phyloP scores from a whole-genome alignment of 192 early-diverging fungal genomes.

The Podila verticillata region DNA sequence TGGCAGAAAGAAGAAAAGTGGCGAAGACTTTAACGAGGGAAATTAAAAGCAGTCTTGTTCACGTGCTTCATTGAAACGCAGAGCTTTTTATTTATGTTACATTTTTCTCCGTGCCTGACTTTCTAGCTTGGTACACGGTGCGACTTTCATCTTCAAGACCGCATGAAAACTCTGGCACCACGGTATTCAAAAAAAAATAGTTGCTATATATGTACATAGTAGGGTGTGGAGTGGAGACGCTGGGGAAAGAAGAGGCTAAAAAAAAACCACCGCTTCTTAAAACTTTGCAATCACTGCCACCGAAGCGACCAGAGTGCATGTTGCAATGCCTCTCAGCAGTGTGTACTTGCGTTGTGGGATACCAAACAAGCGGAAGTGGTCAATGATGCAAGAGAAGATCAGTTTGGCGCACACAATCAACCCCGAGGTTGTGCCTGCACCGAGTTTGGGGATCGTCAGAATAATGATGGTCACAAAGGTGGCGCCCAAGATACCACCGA shows the following conservation, averaged over 20 bases:
- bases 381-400: conserved; percentile 52
- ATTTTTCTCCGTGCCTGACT: no score
- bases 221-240: not conserved
- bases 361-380: conserved; percentile 59
- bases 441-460: conserved; percentile 53
- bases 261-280: not conserved
- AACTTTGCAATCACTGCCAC: conserved; percentile 50
- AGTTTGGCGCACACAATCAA: conserved; percentile 56
- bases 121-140: no score
- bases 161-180: no score
- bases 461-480: conserved; percentile 57
- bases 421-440: conserved; percentile 53
- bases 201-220: no score
- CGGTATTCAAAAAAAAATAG: no score
- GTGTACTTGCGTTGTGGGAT: conserved; percentile 42
- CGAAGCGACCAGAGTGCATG: conserved; percentile 47
- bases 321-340: conserved; percentile 47
- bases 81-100: no score
- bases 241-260: not conserved
- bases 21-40: no score
- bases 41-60: no score
- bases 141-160: no score
- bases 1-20: no score
- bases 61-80: no score
- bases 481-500: conserved; percentile 56